A percentile compares a stretch with the other conserved stretches of the same genome.
Conservation (phyloP, 2,329 filamentous ascomycete genomes). For the Fusarium lateritium region DNA sequence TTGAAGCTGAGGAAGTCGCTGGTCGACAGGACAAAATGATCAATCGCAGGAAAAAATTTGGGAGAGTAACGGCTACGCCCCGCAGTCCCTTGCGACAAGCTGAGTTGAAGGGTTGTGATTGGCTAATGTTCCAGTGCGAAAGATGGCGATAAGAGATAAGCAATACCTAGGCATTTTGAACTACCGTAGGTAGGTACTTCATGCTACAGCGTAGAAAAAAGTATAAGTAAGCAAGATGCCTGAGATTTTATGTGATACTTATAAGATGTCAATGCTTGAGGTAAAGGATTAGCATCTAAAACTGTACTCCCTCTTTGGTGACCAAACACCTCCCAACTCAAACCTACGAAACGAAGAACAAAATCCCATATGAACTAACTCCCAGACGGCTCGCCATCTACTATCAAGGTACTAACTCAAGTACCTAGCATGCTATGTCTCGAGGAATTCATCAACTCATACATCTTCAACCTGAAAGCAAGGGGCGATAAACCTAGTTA, state of each 20-base stretch:
- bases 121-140: conserved; percentile 35
- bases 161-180: neutral
- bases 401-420: conserved; percentile 1
- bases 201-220: neutral
- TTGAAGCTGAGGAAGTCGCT: conserved; percentile 37
- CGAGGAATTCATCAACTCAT: conserved; percentile 2
- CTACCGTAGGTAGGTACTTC: neutral
- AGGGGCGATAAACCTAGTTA: conserved; percentile 46
- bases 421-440: conserved; percentile 11
- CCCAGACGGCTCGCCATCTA: conserved; percentile 7
- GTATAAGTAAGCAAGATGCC: neutral
- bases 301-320: conserved; percentile 13
- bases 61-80: conserved; percentile 41
- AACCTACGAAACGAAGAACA: neutral
- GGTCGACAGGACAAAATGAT: conserved; percentile 11
- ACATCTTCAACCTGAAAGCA: conserved; percentile 9
- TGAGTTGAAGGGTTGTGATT: conserved; percentile 23
- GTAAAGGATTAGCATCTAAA: conserved; percentile 10
- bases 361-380: conserved; percentile 1
- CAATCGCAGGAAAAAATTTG: conserved; percentile 48
- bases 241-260: neutral
- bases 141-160: conserved; percentile 40
- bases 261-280: neutral
- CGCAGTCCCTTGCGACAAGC: conserved; percentile 28
- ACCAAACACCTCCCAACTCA: neutral